A percentile compares a stretch with the other conserved stretches of the same genome.
These are phyloP conservation scores for Lachnellula cervina DNA, from an alignment of 2,329 filamentous ascomycete genomes.

Conservation along the genomic window DNA sequence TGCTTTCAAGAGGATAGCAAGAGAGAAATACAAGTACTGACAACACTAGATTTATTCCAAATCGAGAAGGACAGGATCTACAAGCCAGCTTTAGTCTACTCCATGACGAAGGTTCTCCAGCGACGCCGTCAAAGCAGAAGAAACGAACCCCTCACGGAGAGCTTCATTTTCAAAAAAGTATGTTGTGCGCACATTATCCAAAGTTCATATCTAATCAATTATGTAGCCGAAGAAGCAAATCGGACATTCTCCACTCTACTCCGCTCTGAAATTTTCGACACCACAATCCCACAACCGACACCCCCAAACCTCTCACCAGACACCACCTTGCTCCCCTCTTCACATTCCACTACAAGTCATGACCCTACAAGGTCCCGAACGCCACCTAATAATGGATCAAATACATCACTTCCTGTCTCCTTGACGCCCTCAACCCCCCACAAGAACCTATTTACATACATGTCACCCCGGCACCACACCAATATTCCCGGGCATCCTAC, in stretches of 20 bases:
- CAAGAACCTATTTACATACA: conserved; percentile 94
- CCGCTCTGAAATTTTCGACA: conserved; percentile 88
- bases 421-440: conserved; percentile 92
- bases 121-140: conserved; percentile 80
- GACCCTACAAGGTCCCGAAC: conserved; percentile 74
- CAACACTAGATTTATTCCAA: conserved; percentile 80
- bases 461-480: conserved; percentile 65
- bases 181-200: conserved; percentile 29
- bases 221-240: conserved; percentile 82
- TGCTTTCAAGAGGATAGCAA: background rate
- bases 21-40: conserved; percentile 16
- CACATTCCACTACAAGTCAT: conserved; percentile 51
- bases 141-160: conserved; percentile 84
- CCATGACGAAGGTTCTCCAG: conserved; percentile 88
- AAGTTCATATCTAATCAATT: conserved; percentile 1
- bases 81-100: conserved; percentile 89
- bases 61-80: conserved; percentile 85
- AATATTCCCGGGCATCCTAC: conserved; percentile 77
- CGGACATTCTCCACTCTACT: conserved; percentile 84
- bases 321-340: conserved; percentile 43
- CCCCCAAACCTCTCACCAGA: conserved; percentile 59
- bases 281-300: conserved; percentile 76
- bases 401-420: conserved; percentile 62
- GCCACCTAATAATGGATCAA: conserved; percentile 63
- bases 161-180: conserved; percentile 90